Conservation (phyloP, 352 stramenopile genomes). For the Globisporangium splendens region DNA sequence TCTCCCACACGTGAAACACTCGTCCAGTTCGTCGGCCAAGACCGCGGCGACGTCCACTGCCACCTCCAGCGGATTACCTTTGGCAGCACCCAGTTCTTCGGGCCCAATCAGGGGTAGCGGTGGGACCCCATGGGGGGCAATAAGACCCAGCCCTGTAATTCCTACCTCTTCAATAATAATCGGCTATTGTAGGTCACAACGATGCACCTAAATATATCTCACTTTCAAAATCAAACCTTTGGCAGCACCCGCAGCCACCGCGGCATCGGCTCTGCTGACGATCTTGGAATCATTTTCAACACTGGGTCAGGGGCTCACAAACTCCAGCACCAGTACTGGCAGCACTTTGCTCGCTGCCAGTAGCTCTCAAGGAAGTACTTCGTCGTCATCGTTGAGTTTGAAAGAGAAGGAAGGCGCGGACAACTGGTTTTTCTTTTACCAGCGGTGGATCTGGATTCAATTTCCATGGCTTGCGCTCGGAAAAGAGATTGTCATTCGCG, state of each 20-base stretch:
- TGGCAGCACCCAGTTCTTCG: no score
- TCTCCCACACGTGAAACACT: conserved; percentile 38
- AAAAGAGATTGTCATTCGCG: conserved; percentile 55
- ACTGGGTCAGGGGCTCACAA: conserved; percentile 14
- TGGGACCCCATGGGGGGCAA: no score
- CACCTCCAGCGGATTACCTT: conserved; percentile 9
- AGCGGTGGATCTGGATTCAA: conserved; percentile 92
- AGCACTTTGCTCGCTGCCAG: neutral
- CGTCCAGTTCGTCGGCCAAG: conserved; percentile 16
- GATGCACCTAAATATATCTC: no score
- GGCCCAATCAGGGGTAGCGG: no score
- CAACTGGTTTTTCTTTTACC: conserved; percentile 87
- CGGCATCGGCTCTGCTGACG: conserved; percentile 14
- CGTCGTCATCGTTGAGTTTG: conserved; percentile 12
- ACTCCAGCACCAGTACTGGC: neutral
- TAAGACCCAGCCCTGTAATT: no score
- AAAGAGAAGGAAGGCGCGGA: conserved; percentile 44
- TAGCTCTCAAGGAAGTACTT: neutral
- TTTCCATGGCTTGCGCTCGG: conserved; percentile 90
- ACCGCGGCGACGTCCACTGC: conserved; percentile 1
- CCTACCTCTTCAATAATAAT: no score
- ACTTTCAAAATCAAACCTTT: no score
- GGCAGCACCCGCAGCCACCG: conserved; percentile 22
- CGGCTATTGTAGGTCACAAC: no score
- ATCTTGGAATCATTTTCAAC: conserved; percentile 24